A percentile compares a stretch with the other conserved stretches of the same genome.
These are phyloP conservation scores for Trichophyton mentagrophytes DNA, from an alignment of 2,329 filamentous ascomycete genomes.

Conservation along the genomic window DNA sequence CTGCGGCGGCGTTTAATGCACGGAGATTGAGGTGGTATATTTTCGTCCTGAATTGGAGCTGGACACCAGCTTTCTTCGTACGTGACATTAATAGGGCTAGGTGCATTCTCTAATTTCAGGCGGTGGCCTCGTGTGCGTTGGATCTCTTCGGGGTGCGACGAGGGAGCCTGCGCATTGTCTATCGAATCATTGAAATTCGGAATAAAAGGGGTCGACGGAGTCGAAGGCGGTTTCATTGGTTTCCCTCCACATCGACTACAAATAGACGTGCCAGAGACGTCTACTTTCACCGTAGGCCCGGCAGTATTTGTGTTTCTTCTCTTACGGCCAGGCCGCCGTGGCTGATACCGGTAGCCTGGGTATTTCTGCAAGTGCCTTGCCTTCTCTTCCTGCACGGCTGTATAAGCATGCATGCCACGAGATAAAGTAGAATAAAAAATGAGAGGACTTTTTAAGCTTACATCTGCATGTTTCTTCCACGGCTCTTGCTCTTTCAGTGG, in stretches of 20 bases:
- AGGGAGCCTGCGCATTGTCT: constrained; percentile 18
- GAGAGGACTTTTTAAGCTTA: constrained; percentile 22
- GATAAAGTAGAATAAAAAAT: not conserved
- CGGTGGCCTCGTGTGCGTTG: constrained; percentile 17
- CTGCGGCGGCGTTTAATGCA: constrained; percentile 53
- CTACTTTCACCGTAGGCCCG: constrained; percentile 25
- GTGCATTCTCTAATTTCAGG: constrained; percentile 14
- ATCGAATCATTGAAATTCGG: constrained; percentile 16
- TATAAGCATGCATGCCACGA: not conserved
- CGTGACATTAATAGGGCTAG: constrained; percentile 19
- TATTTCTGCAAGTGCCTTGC: constrained; percentile 76
- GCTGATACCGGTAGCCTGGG: constrained; percentile 89
- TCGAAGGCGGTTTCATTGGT: constrained; percentile 34
- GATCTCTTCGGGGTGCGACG: constrained; percentile 16
- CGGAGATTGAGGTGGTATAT: constrained; percentile 32
- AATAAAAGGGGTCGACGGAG: constrained; percentile 31
- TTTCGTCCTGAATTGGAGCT: constrained; percentile 21
- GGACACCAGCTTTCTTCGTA: constrained; percentile 16
- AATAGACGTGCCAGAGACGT: constrained; percentile 26
- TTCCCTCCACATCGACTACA: constrained; percentile 34
- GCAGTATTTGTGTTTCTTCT: constrained; percentile 26
- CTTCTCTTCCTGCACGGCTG: constrained; percentile 60
- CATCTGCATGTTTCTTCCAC: constrained; percentile 84
- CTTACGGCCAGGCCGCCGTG: constrained; percentile 54
- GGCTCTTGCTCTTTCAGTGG: constrained; percentile 60